Percentiles rank a stretch among this genome's conserved stretches.
Conservation (phyloP, 257 asterid genomes). For the Buddleja alternifolia region DNA sequence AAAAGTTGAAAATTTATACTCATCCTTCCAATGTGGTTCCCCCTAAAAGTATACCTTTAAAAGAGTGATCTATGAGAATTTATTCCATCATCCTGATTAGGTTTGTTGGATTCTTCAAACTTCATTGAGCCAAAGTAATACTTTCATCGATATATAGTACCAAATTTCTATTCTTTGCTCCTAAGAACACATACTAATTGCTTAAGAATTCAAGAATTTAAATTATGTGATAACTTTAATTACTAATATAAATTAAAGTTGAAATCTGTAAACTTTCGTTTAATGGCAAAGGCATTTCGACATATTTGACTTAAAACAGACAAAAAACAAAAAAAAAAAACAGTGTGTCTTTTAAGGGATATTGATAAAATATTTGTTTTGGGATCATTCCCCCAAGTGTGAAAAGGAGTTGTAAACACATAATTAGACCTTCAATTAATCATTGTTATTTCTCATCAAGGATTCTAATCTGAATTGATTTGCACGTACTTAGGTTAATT, state of each 20-base stretch:
- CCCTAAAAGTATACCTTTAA: constrained; percentile 24
- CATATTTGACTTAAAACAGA: too few relatives aligned
- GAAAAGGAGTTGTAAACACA: neutral
- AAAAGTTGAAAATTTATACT: neutral
- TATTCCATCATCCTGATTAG: constrained; percentile 24
- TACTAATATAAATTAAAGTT: too few relatives aligned
- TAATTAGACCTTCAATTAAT: too few relatives aligned
- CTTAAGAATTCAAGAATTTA: neutral
- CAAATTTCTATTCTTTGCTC: neutral
- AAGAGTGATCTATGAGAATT: constrained; percentile 12
- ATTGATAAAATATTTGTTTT: too few relatives aligned
- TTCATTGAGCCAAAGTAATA: neutral
- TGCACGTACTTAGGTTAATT: too few relatives aligned
- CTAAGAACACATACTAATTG: neutral
- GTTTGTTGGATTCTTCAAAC: neutral
- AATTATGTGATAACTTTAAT: too few relatives aligned
- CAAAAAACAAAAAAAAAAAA: too few relatives aligned
- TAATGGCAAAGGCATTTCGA: neutral
- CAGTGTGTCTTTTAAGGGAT: too few relatives aligned
- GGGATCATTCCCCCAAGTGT: neutral
- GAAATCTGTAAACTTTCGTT: neutral
- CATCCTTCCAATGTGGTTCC: neutral
- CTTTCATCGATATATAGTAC: neutral
- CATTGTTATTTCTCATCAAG: too few relatives aligned
- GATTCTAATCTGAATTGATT: too few relatives aligned